Conservation (phyloP, 2,329 filamentous ascomycete species). For the Colletotrichum sp. region DNA sequence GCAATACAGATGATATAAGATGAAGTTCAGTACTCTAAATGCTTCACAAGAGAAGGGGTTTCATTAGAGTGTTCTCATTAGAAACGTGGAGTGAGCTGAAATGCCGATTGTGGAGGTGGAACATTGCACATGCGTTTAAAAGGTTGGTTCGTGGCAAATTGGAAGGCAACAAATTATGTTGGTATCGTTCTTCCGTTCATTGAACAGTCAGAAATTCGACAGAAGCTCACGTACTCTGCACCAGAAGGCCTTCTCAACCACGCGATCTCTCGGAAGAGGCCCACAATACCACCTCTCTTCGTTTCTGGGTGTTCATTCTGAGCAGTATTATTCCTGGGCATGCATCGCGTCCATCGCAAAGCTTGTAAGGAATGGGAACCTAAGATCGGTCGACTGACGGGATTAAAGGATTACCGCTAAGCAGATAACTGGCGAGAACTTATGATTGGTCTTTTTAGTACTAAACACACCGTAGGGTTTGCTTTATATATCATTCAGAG, state of each 20-base stretch:
- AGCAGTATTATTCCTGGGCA: background rate
- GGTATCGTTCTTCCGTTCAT: background rate
- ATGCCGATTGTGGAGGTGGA: fast-evolving
- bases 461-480: background rate
- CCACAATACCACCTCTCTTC: background rate
- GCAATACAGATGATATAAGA: background rate
- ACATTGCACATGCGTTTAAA: background rate
- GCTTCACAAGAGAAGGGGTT: background rate
- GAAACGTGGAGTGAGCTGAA: background rate
- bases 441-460: background rate
- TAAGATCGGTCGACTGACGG: background rate
- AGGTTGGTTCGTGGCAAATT: background rate
- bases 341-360: background rate
- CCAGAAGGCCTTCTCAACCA: background rate
- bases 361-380: background rate
- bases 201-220: background rate
- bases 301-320: background rate
- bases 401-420: background rate
- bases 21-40: background rate
- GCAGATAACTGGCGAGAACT: fast-evolving
- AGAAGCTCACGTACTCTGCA: background rate
- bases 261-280: background rate
- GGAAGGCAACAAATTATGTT: fast-evolving
- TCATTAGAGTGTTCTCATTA: background rate
- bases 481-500: background rate